Percentiles rank a stretch among this genome's conserved stretches.
Evolutionary conservation across 2,329 filamentous ascomycete species (phyloP).

Genomic region (Epichloe festucae): DNA sequence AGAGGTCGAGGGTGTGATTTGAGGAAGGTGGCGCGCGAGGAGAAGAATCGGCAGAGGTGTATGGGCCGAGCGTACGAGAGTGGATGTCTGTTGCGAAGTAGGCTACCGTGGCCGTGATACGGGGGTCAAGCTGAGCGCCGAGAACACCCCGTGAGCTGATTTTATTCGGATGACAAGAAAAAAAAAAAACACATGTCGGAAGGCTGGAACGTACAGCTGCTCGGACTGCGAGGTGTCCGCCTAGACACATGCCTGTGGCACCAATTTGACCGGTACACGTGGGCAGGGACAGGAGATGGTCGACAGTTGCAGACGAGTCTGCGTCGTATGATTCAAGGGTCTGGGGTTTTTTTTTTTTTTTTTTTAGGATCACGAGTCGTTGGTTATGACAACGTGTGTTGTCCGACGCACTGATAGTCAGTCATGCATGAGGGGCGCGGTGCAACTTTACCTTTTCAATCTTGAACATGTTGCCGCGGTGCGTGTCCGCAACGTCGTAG

Average conservation of each 20-base stretch:
- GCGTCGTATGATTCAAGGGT: conserved; percentile 78
- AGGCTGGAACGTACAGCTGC: conserved; percentile 31
- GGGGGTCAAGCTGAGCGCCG: conserved; percentile 47
- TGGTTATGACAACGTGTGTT: no score
- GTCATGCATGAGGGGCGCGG: no score
- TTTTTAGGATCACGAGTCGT: neutral
- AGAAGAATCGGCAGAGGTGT: conserved; percentile 34
- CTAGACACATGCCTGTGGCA: conserved; percentile 81
- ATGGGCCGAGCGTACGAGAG: conserved; percentile 57
- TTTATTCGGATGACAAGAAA: neutral
- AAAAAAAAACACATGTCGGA: neutral
- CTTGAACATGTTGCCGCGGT: conserved; percentile 79
- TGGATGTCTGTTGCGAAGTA: conserved; percentile 95
- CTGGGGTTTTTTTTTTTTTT: conserved; percentile 23
- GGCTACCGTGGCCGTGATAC: conserved; percentile 65
- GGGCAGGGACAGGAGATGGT: conserved; percentile 55
- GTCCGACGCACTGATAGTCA: no score
- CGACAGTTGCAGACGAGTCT: conserved; percentile 55
- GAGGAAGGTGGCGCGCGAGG: conserved; percentile 23
- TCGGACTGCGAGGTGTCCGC: conserved; percentile 66
- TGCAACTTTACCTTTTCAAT: conserved; percentile 49
- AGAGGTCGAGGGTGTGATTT: conserved; percentile 38
- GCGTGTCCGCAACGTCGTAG: conserved; percentile 80
- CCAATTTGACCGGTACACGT: conserved; percentile 76
- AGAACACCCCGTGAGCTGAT: neutral